These are phyloP conservation scores for Dichomitus squalens DNA, from an alignment of 1,284 basidiomycete genomes.

Conservation along the genomic window DNA sequence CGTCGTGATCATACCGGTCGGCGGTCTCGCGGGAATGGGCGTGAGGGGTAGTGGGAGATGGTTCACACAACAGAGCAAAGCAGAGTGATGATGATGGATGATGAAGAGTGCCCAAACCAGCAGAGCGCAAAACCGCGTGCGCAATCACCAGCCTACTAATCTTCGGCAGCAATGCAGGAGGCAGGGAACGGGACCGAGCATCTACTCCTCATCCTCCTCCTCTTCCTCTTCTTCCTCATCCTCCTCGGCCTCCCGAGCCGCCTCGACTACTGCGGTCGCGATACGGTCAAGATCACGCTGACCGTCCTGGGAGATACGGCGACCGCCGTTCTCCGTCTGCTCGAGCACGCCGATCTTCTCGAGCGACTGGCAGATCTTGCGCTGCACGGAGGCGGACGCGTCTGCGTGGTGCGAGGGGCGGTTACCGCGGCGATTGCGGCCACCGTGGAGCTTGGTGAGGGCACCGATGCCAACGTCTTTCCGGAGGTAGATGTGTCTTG, in stretches of 20 bases:
- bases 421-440: constrained; percentile 93
- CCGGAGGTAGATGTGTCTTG: constrained; percentile 99
- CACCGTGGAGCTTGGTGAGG: constrained; percentile 96
- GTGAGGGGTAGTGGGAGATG: constrained; percentile 2
- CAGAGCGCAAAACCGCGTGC: constrained; percentile 7
- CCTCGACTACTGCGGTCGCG: constrained; percentile 94
- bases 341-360: constrained; percentile 99
- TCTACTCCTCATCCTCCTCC: constrained; percentile 64
- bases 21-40: constrained; percentile 11
- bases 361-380: constrained; percentile 92
- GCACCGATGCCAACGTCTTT: constrained; percentile 98
- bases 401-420: constrained; percentile 94
- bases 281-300: constrained; percentile 98
- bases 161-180: background rate
- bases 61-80: constrained; percentile 20
- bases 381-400: constrained; percentile 86
- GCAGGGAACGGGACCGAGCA: background rate
- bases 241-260: constrained; percentile 80
- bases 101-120: constrained; percentile 12
- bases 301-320: constrained; percentile 96
- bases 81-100: background rate
- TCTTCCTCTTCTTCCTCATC: constrained; percentile 89
- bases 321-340: constrained; percentile 91
- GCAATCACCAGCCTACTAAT: constrained; percentile 7
- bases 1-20: constrained; percentile 20